Percentiles rank a stretch among this genome's conserved stretches.
These are phyloP conservation scores for Leccinum pellstonianum DNA, from an alignment of 768 basidiomycete genomes.

Conservation along the genomic window DNA sequence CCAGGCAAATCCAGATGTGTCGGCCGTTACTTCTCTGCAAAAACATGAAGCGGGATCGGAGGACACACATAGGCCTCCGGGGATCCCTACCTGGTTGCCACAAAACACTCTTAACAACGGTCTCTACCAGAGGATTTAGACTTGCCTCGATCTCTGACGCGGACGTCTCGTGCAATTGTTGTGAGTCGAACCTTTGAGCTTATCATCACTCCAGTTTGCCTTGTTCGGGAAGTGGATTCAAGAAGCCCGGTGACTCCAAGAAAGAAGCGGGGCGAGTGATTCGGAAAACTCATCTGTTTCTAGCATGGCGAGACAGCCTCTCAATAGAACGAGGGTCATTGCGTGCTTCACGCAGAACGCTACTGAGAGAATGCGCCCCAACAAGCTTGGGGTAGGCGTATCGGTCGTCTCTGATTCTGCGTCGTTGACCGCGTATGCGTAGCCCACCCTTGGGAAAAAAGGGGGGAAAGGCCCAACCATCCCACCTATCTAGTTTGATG, in stretches of 20 bases:
- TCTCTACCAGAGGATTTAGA: slow-evolving; percentile 24
- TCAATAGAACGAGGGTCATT: not conserved
- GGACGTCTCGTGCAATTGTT: not conserved
- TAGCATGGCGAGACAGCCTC: no score
- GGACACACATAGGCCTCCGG: not conserved
- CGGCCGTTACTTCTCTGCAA: slow-evolving; percentile 17
- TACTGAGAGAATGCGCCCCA: no score
- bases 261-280: not conserved
- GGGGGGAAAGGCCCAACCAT: not conserved
- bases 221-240: not conserved
- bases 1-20: not conserved
- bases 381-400: no score
- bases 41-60: slow-evolving; percentile 17
- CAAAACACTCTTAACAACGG: slow-evolving; percentile 14
- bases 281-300: not conserved
- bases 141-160: slow-evolving; percentile 25
- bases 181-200: not conserved
- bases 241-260: not conserved
- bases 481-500: no score
- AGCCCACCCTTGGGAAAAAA: no score
- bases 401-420: no score
- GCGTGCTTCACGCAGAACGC: no score
- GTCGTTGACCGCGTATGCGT: no score
- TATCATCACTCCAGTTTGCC: not conserved
- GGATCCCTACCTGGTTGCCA: slow-evolving; percentile 18